Conservation (phyloP, 1,139 yeast genomes). For the Pneumocystis murina region DNA sequence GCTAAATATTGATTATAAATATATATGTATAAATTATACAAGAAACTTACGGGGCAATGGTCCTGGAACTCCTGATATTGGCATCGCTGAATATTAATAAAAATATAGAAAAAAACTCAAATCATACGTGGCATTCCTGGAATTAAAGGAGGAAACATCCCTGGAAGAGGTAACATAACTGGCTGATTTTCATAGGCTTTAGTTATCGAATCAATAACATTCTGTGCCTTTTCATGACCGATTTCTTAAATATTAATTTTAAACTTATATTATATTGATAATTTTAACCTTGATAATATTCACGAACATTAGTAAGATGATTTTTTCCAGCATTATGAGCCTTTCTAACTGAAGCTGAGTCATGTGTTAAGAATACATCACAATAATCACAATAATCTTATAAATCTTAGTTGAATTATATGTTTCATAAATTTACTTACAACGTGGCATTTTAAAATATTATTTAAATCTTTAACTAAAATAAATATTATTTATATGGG, state of each 20-base stretch:
- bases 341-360: conserved; percentile 71
- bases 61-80: conserved; percentile 12
- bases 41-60: conserved; percentile 5
- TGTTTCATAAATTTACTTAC: conserved; percentile 1
- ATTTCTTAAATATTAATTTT: conserved; percentile 12
- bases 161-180: conserved; percentile 17
- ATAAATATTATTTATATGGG: background rate
- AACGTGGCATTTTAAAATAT: background rate
- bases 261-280: background rate
- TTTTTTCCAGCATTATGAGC: conserved; percentile 70
- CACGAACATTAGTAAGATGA: conserved; percentile 60
- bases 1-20: background rate
- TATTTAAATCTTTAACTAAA: background rate
- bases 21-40: conserved; percentile 12
- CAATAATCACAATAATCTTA: conserved; percentile 75
- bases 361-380: conserved; percentile 72
- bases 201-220: conserved; percentile 13
- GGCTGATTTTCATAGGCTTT: conserved; percentile 12
- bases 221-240: conserved; percentile 17
- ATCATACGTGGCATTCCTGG: conserved; percentile 5
- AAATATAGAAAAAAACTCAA: background rate
- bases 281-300: conserved; percentile 46
- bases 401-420: conserved; percentile 9
- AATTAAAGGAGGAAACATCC: conserved; percentile 4
- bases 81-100: conserved; percentile 16